Percentiles rank a stretch among this genome's conserved stretches.
These are phyloP conservation scores for Fusarium liriodendri DNA, from an alignment of 2,329 filamentous ascomycete genomes.

Conservation along the genomic window DNA sequence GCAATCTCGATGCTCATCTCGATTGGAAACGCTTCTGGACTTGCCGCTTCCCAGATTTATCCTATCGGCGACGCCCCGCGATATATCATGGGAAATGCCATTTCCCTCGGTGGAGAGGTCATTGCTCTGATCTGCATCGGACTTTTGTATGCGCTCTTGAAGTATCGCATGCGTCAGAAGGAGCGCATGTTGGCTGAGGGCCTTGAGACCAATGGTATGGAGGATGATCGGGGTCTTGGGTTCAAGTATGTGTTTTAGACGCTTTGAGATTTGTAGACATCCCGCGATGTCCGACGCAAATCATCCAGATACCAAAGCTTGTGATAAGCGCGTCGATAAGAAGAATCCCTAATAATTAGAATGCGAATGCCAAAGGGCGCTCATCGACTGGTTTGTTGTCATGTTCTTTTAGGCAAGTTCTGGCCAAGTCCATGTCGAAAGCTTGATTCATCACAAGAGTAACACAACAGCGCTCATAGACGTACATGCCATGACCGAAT, in stretches of 20 bases:
- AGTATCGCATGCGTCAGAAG: slow-evolving; percentile 44
- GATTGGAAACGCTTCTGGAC: slow-evolving; percentile 60
- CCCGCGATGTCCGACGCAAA: background rate
- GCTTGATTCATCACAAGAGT: background rate
- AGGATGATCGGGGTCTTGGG: slow-evolving; percentile 23
- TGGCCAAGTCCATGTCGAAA: background rate
- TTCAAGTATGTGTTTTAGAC: slow-evolving; percentile 44
- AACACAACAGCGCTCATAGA: background rate
- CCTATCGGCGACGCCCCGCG: slow-evolving; percentile 35
- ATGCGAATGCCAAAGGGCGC: background rate
- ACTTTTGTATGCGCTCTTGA: slow-evolving; percentile 41
- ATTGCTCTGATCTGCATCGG: slow-evolving; percentile 42
- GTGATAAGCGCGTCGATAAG: background rate
- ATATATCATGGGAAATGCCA: slow-evolving; percentile 46
- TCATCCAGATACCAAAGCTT: background rate
- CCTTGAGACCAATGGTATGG: slow-evolving; percentile 30
- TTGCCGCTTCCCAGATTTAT: slow-evolving; percentile 60
- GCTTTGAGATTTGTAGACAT: background rate
- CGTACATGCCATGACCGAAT: background rate
- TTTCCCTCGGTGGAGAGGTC: slow-evolving; percentile 44
- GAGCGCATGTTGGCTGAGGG: slow-evolving; percentile 38
- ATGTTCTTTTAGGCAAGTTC: background rate
- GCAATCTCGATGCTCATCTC: slow-evolving; percentile 59
- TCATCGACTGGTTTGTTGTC: background rate
- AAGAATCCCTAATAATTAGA: background rate